A percentile compares a stretch with the other conserved stretches of the same genome.
Evolutionary conservation across 2,329 filamentous ascomycete genomes (phyloP).

Genomic region (Torrubiellomyces zombiae): DNA sequence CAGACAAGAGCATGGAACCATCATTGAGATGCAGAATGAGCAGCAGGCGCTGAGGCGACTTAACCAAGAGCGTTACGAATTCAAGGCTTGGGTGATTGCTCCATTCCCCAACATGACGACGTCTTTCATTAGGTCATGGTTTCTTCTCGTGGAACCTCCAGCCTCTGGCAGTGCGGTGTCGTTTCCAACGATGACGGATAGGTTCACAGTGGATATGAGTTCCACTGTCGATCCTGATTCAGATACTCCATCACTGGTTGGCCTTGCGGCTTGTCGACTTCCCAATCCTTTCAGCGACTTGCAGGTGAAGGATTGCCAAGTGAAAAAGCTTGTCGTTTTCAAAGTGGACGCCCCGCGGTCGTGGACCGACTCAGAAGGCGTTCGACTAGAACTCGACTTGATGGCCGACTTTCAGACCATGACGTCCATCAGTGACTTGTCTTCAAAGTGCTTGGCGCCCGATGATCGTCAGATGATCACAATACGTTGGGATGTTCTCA

Average conservation of each 20-base stretch:
- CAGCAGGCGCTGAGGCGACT: conserved; percentile 8
- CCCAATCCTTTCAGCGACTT: conserved; percentile 15
- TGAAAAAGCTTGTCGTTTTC: conserved; percentile 14
- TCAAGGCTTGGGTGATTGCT: conserved; percentile 14
- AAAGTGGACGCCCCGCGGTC: conserved; percentile 17
- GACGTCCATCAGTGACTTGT: conserved; percentile 16
- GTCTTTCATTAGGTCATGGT: conserved; percentile 15
- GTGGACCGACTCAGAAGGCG: conserved; percentile 10
- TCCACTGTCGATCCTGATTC: conserved; percentile 6
- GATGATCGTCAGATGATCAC: conserved; percentile 8
- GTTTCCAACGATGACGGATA: conserved; percentile 13
- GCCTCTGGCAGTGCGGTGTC: conserved; percentile 4
- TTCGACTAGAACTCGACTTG: conserved; percentile 26
- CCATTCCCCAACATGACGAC: conserved; percentile 13
- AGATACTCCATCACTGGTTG: conserved; percentile 10
- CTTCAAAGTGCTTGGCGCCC: conserved; percentile 6
- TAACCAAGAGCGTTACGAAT: conserved; percentile 9
- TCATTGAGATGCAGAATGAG: conserved; percentile 19
- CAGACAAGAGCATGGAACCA: conserved; percentile 14
- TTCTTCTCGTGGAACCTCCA: conserved; percentile 13
- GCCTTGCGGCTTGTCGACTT: conserved; percentile 11
- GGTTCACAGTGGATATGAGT: conserved; percentile 13
- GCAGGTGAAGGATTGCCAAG: conserved; percentile 2
- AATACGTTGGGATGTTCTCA: conserved; percentile 12
- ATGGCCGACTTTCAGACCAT: conserved; percentile 48